Evolutionary conservation across 2,329 filamentous ascomycete species (phyloP).

Genomic region (Helotiales sp.): DNA sequence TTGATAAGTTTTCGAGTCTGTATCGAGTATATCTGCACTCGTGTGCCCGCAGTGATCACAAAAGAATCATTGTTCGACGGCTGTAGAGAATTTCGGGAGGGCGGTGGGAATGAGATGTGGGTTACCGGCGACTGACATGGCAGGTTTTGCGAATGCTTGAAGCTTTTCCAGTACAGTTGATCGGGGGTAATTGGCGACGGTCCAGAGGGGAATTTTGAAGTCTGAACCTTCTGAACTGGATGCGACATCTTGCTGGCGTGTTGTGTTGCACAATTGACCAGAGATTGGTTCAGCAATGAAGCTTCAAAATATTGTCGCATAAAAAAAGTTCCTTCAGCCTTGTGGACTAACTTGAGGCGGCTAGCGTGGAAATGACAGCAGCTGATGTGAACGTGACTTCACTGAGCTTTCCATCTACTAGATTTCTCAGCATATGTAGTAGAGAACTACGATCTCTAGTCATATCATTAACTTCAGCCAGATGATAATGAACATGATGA

Average conservation of each 20-base stretch:
- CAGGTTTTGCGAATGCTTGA: conserved; percentile 88
- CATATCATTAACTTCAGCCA: too few species aligned
- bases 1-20: conserved; percentile 90
- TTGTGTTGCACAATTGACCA: conserved; percentile 22
- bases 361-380: not conserved
- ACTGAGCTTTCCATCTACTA: too few species aligned
- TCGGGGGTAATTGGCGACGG: conserved; percentile 86
- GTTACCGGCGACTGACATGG: conserved; percentile 91
- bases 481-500: too few species aligned
- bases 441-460: too few species aligned
- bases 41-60: conserved; percentile 90
- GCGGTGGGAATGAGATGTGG: conserved; percentile 76
- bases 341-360: conserved; percentile 1
- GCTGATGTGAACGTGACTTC: not conserved
- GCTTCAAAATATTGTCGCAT: conserved; percentile 3
- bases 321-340: conserved; percentile 9
- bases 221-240: conserved; percentile 43
- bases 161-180: conserved; percentile 94
- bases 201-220: conserved; percentile 77
- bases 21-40: conserved; percentile 92
- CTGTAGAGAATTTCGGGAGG: conserved; percentile 47
- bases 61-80: conserved; percentile 71
- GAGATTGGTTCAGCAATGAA: not conserved
- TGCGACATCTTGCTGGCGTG: conserved; percentile 13
- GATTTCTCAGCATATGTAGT: too few species aligned